Evolutionary conservation across 495 filamentous ascomycete species (phyloP), one percentile per base, ranked within the genome.

Genomic region (Paragyromitra xinjiangensis): DNA sequence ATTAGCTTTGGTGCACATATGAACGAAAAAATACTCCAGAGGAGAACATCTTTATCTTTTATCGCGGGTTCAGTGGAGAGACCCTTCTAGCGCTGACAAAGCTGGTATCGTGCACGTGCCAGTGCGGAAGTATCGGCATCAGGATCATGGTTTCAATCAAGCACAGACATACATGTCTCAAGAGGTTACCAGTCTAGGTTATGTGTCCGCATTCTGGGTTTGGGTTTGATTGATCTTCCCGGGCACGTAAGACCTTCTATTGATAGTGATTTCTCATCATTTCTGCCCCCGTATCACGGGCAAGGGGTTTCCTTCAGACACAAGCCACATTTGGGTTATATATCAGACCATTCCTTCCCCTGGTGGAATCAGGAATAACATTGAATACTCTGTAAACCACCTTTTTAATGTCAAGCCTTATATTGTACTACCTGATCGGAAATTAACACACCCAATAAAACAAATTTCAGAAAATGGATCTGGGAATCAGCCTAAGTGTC

Each of bases 1-100:
- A 34, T 59, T 74, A 34, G 1, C 39, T 66, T 73, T 22, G 14
- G 59, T 40, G 50, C 44, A 56, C 55, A 69, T 59, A 68, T 22
- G 50, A 40, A 50, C 24, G n/a, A 42, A 37, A 37, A 39, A 48
- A 11, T 16, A 34, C 44, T 55, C 37, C 37, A 22, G 37, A 39
- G 11, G 51, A 42, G 64, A 69, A 29, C 55, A 48, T 61, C 3
- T 2, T 14, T 48, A 39, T 70, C 12, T 61, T 22, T 50, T 22
- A 14, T 58, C 24, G 55, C 26, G 48, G 1, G 29, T 34, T 44
- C 42, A 8, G 50, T 4, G 50, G 16, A 53, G 29, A 22, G 50
- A 3, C 24, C 34, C 12, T 66, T 66, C 4, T 24, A 3, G 6
- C n/a, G 26, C 29, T n/a, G 19, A 39, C 3, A 22, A 22, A 42